phyloP scores from a whole-genome alignment of 768 basidiomycete species.

The Termitomyces bulborhizus region DNA sequence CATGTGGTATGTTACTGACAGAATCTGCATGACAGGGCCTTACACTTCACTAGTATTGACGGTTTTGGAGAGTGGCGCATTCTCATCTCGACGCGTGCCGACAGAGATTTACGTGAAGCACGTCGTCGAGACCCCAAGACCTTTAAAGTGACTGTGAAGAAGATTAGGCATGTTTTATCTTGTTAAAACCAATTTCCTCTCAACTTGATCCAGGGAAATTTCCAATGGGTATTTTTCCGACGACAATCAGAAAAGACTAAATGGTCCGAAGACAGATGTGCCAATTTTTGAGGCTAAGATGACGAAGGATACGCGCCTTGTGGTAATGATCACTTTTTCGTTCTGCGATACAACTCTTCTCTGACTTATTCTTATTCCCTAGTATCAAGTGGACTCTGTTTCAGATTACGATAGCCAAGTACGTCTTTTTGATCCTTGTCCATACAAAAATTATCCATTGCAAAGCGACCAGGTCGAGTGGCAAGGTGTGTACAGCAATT shows the following conservation, averaged over 20 bases:
- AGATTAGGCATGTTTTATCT: constrained; percentile 48
- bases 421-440: neutral
- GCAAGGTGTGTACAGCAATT: constrained; percentile 4
- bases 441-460: neutral
- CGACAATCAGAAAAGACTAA: constrained; percentile 12
- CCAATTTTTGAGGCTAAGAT: constrained; percentile 14
- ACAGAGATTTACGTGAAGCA: constrained; percentile 41
- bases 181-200: neutral
- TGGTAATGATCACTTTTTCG: constrained; percentile 3
- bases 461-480: constrained; percentile 4
- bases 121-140: constrained; percentile 36
- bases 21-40: constrained; percentile 24
- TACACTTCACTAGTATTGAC: constrained; percentile 52
- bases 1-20: neutral
- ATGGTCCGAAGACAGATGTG: constrained; percentile 7
- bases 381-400: constrained; percentile 15
- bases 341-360: neutral
- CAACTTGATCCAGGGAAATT: constrained; percentile 43
- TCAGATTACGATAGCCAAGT: constrained; percentile 9
- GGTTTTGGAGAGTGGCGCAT: constrained; percentile 65
- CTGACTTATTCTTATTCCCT: neutral
- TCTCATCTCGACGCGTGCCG: constrained; percentile 45
- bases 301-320: constrained; percentile 9
- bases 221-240: constrained; percentile 29
- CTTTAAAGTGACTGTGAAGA: constrained; percentile 56